These are phyloP conservation scores for Emmonsia crescens DNA, from an alignment of 2,329 filamentous ascomycete genomes.

Conservation along the genomic window DNA sequence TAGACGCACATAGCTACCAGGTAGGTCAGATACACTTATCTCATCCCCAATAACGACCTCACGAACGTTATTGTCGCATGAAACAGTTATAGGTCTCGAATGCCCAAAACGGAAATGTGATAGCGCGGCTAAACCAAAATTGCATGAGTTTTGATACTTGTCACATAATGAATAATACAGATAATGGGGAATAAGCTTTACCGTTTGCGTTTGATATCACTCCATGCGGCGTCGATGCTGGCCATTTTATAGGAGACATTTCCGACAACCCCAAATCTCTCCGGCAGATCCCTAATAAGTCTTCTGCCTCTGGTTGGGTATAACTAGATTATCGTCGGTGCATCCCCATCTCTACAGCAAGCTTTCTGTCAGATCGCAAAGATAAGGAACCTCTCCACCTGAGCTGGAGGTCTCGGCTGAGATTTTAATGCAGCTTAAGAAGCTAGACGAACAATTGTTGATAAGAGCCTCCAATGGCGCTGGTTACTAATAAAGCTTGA, in stretches of 20 bases:
- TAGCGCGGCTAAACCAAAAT: constrained; percentile 4
- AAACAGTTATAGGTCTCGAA: constrained; percentile 25
- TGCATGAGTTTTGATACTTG: neutral
- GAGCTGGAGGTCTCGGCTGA: too few relatives aligned
- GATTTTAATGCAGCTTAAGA: too few relatives aligned
- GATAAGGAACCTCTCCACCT: neutral
- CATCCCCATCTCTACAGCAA: neutral
- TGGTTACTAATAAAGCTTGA: too few relatives aligned
- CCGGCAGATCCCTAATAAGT: neutral
- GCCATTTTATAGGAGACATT: neutral
- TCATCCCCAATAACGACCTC: neutral
- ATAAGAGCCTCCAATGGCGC: too few relatives aligned
- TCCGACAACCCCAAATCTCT: neutral
- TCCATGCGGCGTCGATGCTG: neutral
- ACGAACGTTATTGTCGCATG: neutral
- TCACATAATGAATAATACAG: neutral
- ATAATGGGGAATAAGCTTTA: neutral
- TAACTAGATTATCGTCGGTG: neutral
- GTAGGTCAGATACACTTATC: neutral
- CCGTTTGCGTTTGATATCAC: neutral
- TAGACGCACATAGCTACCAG: constrained; percentile 41
- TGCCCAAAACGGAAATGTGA: constrained; percentile 12
- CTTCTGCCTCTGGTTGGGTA: neutral
- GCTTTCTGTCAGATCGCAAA: neutral
- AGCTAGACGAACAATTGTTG: too few relatives aligned